Base-by-base conservation (phyloP, 495 filamentous ascomycete genomes). In the Apodospora peruviana region DNA sequence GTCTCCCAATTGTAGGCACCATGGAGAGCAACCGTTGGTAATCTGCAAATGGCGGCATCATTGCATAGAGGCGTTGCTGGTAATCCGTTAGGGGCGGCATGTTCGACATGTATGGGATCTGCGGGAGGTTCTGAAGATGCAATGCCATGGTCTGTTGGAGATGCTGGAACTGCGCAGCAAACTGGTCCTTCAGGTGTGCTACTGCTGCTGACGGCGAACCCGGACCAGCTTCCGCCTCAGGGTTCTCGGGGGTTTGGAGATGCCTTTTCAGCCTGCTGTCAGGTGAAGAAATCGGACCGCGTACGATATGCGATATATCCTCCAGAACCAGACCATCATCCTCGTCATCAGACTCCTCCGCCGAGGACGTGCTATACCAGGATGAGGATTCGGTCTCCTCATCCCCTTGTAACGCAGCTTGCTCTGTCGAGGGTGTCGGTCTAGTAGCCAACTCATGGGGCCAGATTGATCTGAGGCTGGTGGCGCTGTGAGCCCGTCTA, bases 111-210 rank as follows among this genome's bases (percentile, higher is more conserved):
- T 56, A 52, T 2, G 61, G 50, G 20, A 61, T 37, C 40, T 65
- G 59, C 2, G 49, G 40, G 10, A 62, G 32, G 35, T 69, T 64
- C 44, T 68, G 69, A 10, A 72, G 44, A 38, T 67, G 67, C 45
- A 65, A 51, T 16, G 56, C 43, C 62, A 87, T 79, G 14, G 74
- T 80, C 53, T 90, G 83, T 55, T 91, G 89, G 52, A 90, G 75
- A 32, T 90, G 83, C 44, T 91, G 85, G 56, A 93, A 79, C 57
- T 93, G 90, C 3, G 79, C 76, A 36, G 82, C 78, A 16, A 95
- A 67, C 43, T 89, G 84, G 44, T 91, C 86, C 48, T 84, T 9
- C 5, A 38, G 16, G 5, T 12, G 10, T n/a, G 36, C 16, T n/a
- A 38, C 36, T n/a, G 36, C 36, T 38, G 36, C 9, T 7, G 27